Evolutionary conservation across 78 protist species (phyloP), one percentile per base, ranked within the genome.

Genomic region (Dictyostelium intermedium): DNA sequence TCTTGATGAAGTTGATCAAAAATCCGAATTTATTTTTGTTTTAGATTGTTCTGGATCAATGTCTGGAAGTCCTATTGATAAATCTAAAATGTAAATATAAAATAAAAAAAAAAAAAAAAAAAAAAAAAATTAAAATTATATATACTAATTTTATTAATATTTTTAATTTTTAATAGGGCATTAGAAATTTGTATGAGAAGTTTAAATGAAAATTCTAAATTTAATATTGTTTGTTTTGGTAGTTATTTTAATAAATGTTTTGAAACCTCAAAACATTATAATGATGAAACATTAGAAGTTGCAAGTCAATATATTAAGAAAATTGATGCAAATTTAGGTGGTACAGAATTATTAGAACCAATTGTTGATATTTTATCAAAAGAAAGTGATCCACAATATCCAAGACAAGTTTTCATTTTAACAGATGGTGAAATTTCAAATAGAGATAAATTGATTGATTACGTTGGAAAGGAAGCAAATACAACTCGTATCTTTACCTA

Each of bases 361-460:
- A 72, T 92, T 23, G 27, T 39, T 72, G 82, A 43, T 18, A 92
- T 92, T 74, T 27, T 92, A 10, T 30, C n/a, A 11, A 18, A 27
- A 3, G 63, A 39, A 53, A 18, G n/a, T 56, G 82, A 81, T 25
- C 81, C 82, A 53, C 34, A 86, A 53, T 82, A 70, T 32, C 92
- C 96, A 85, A 45, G 92, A 60, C 96, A 92, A 84, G 86, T 92
- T n/a, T 92, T 92, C 69, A 70, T 92, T 25, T 73, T 92, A 5
- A 92, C 96, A 7, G 96, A 92, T 82, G 96, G 96, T 56, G 96
- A 83, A 27, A 85, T 92, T 5, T 35, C 60, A 41, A 30, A 84
- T 25, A 80, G 91, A 69, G 91, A 80, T 63, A 27, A 50, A 25
- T 74, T 85, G 16, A 78, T 92, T 61, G 91, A 92, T 20, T 86